Conservation (phyloP, 371 early-diverging fungal genomes). For the Capillidium heterosporum region DNA sequence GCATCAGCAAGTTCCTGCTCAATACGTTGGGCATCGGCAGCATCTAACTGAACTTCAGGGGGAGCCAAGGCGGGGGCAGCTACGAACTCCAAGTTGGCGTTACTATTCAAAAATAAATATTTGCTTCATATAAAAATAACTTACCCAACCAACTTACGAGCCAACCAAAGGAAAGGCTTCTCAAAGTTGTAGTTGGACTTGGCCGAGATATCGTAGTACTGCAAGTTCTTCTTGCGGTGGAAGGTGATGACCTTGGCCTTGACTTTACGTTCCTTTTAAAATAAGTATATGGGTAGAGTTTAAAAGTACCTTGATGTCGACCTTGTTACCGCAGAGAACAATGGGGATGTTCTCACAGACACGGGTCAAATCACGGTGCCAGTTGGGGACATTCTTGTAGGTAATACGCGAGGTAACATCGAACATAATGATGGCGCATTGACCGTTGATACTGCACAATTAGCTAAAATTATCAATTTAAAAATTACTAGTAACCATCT, state of each 20-base stretch:
- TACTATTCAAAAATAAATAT: constrained; percentile 27
- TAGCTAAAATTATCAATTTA: neutral
- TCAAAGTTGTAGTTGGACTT: constrained; percentile 99
- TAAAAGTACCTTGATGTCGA: constrained; percentile 77
- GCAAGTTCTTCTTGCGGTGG: constrained; percentile 99
- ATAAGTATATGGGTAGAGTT: constrained; percentile 8
- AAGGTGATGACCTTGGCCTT: constrained; percentile 99
- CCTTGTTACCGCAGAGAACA: constrained; percentile 99
- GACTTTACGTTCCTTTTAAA: constrained; percentile 88
- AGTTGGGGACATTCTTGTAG: constrained; percentile 99
- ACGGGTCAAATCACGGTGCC: constrained; percentile 98
- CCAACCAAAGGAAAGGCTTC: constrained; percentile 99
- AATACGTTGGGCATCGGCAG: constrained; percentile 56
- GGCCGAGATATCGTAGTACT: constrained; percentile 99
- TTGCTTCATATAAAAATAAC: constrained; percentile 4
- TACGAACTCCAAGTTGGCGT: constrained; percentile 90
- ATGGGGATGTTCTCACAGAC: constrained; percentile 99
- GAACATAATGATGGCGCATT: constrained; percentile 99
- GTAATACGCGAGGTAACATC: constrained; percentile 99
- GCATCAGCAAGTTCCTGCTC: constrained; percentile 53
- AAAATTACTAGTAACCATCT: constrained; percentile 97
- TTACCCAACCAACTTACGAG: constrained; percentile 87
- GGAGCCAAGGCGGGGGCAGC: constrained; percentile 96
- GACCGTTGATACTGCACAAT: constrained; percentile 74
- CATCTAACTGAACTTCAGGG: constrained; percentile 85